Evolutionary conservation across 495 filamentous ascomycete species (phyloP), one percentile per base, ranked within the genome.

Genomic region (Xeromyces bisporus): DNA sequence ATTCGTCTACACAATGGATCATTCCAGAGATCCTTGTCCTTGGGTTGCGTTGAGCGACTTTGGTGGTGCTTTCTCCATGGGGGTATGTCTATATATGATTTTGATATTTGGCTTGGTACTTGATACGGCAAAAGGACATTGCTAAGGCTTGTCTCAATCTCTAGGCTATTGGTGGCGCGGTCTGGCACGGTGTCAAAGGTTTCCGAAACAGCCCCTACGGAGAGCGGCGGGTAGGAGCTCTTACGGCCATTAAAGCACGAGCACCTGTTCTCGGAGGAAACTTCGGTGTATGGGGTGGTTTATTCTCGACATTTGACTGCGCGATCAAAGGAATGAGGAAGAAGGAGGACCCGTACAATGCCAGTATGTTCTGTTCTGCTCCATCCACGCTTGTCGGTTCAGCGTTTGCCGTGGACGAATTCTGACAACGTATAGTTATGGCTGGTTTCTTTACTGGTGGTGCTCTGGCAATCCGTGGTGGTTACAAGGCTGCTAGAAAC

Each of bases 161-260:
- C 15, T 33, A 56, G 48, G 56, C 60, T 26, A 84, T 97, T 41
- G 89, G 89, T 47, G 89, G 89, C 49, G 75, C 80, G 34, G 74
- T 96, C 52, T 97, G 89, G 89, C 89, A 97, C 59, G 91, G 91
- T 45, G 75, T 97, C 28, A 97, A 97, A 64, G 89, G 87, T 32
- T 93, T 81, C 64, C 60, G 87, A 27, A 93, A 93, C 66, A 73
- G 67, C 35, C 74, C 74, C 30, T 83, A 92, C 54, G 89, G 89
- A 44, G 91, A 96, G 69, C 71, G 89, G 45, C 67, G 87, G 54
- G 85, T 96, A 64, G 89, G 91, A 42, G 83, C 91, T 26, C 60
- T 97, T 56, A 94, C 91, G 42, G 89, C 89, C 18, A 86, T 97
- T 60, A 97, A 97, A 66, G 82, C 85, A 32, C 77, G 89, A 38